Conservation (phyloP, 352 stramenopile genomes). For the Phytophthora meadii region DNA sequence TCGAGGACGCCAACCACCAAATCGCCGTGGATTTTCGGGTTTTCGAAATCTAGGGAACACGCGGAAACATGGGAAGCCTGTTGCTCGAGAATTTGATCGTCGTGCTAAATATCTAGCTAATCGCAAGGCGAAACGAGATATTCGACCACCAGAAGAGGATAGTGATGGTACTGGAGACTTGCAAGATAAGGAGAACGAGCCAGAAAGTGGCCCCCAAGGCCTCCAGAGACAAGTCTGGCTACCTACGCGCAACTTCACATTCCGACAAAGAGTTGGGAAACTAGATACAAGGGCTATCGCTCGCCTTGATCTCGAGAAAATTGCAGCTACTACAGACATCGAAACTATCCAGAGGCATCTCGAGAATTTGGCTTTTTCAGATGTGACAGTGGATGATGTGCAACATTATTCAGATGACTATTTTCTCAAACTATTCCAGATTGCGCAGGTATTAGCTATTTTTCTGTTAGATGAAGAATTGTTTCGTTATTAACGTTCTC, state of each 20-base stretch:
- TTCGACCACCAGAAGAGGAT: conserved; percentile 2
- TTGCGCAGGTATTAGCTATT: conserved; percentile 61
- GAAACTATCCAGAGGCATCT: conserved; percentile 78
- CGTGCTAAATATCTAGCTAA: conserved; percentile 35
- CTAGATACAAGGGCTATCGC: conserved; percentile 77
- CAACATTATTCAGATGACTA: conserved; percentile 87
- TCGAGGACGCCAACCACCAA: conserved; percentile 1
- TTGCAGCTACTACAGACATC: conserved; percentile 80
- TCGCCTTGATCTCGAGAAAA: conserved; percentile 71
- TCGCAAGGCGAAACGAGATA: conserved; percentile 13
- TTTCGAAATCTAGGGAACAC: conserved; percentile 4
- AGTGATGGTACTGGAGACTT: conserved; percentile 19
- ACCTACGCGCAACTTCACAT: conserved; percentile 74
- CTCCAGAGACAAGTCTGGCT: conserved; percentile 66
- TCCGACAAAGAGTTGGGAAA: conserved; percentile 77
- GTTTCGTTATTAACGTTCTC: background rate
- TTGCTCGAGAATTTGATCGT: conserved; percentile 29
- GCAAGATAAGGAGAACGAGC: conserved; percentile 26
- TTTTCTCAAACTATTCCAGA: conserved; percentile 89
- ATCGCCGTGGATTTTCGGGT: conserved; percentile 4
- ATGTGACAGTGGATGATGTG: conserved; percentile 84
- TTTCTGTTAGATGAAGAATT: too few species aligned
- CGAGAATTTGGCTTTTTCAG: conserved; percentile 84
- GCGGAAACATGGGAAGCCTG: conserved; percentile 11
- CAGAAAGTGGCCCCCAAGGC: conserved; percentile 12